Evolutionary conservation across 352 stramenopile species (phyloP), one percentile per base, ranked within the genome.

Genomic region (Pythium aphanidermatum): DNA sequence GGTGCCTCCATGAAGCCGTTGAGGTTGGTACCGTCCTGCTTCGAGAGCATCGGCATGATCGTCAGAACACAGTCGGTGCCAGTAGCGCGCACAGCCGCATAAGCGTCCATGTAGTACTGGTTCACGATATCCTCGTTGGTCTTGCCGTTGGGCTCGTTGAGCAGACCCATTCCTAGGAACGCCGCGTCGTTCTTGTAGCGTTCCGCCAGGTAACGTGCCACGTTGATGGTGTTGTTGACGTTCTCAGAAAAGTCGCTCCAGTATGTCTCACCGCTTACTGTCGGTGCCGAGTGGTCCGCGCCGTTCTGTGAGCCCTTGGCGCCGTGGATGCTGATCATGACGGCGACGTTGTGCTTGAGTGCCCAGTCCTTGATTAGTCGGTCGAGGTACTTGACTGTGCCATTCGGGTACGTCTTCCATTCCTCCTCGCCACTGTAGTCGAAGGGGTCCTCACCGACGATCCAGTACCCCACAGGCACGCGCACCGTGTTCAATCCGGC

Each of bases 241-340:
- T 69, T 65, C 26, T 62, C 61, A 0, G 27, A 14, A 34, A 45
- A 67, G 2, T 55, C 16, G 29, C 35, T 43, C 58, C 51, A 67
- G 40, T 55, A 55, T 3, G 52, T 27, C 37, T 49, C 46, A 32
- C 42, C 40, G 6, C 19, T 30, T 0, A 24, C 30, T 21, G 39
- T 28, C 1, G 73, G 72, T 0, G 73, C 77, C 26, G 72, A 86
- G 48, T 88, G 56, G 50, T 91, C 75, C 0, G 58, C 60, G 38
- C 78, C 78, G 43, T 87, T 91, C 63, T 91, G 79, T 1, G 74
- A 86, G 0, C 75, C 79, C 47, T 87, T 83, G 31, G 75, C 75
- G 7, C 49, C 65, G 51, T 83, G 70, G 29, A 79, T 70, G 50
- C 65, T 77, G 41, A 78, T 57, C 26, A 78, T 32, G 12, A 78